Evolutionary conservation across 305 asterid species (phyloP).

Genomic region (Fraxinus paxiana): DNA sequence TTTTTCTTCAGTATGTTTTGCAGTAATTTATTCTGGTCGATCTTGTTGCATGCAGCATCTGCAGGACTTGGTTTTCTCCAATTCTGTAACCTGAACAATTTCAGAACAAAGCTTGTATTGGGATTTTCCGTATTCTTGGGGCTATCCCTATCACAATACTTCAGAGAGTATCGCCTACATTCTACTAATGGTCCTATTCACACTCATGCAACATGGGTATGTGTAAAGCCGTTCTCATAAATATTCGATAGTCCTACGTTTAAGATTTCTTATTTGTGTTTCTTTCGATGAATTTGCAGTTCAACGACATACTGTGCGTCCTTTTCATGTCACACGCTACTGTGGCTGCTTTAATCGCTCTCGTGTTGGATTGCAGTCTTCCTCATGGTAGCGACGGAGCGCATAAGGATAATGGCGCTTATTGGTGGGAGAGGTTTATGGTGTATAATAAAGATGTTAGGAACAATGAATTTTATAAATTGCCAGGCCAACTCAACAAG

Average conservation of each 20-base stretch:
- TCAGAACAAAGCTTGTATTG: constrained; percentile 63
- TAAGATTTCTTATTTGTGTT: background rate
- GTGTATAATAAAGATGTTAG: constrained; percentile 46
- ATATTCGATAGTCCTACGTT: background rate
- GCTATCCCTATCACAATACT: constrained; percentile 58
- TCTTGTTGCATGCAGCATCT: constrained; percentile 43
- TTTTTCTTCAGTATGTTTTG: background rate
- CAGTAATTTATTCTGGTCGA: background rate
- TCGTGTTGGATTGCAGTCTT: constrained; percentile 46
- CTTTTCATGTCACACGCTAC: constrained; percentile 54
- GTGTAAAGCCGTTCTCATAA: background rate
- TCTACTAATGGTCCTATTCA: constrained; percentile 36
- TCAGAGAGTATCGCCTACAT: constrained; percentile 39
- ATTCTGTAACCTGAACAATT: constrained; percentile 80
- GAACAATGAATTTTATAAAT: constrained; percentile 45
- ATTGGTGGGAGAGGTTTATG: constrained; percentile 60
- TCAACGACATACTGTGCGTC: constrained; percentile 40
- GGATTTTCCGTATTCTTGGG: constrained; percentile 68
- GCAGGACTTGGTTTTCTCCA: constrained; percentile 75
- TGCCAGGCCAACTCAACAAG: constrained; percentile 52
- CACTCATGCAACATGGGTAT: constrained; percentile 56
- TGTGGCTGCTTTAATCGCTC: constrained; percentile 39
- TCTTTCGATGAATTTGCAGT: constrained; percentile 32
- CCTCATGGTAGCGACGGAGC: constrained; percentile 33
- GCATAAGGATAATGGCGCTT: constrained; percentile 48